Conservation (phyloP, 2,329 filamentous ascomycete species). For the Trichoderma sp. region DNA sequence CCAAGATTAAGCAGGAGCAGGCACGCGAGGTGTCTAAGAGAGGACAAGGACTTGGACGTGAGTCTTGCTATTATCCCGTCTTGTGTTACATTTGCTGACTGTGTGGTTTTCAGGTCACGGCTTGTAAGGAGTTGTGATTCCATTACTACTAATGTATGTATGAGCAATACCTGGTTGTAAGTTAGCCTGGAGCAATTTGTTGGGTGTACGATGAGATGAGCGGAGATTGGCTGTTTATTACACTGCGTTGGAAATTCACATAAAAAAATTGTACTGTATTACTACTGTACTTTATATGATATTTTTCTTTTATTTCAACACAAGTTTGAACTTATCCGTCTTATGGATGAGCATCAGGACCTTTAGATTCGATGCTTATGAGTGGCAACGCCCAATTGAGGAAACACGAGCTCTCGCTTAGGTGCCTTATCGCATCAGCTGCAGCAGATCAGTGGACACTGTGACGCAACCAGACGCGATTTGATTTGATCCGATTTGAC, state of each 20-base stretch:
- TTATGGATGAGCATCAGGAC: neutral
- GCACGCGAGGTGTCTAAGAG: constrained; percentile 64
- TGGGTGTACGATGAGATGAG: neutral
- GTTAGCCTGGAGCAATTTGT: neutral
- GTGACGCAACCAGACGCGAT: constrained; percentile 5
- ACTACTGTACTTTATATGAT: neutral
- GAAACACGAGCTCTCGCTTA: neutral
- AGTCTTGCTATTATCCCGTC: neutral
- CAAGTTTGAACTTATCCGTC: neutral
- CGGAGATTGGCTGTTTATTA: neutral
- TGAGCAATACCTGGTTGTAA: neutral
- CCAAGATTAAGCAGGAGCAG: constrained; percentile 66
- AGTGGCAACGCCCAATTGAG: neutral
- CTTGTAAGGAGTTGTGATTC: neutral
- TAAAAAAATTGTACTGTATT: neutral
- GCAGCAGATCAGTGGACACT: neutral
- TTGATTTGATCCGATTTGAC: neutral
- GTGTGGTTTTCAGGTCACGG: neutral
- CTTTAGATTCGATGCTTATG: neutral
- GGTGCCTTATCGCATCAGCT: neutral
- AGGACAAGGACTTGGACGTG: constrained; percentile 65
- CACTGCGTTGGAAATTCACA: neutral
- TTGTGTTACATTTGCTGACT: neutral
- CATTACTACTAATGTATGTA: neutral
- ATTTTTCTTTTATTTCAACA: neutral